Evolutionary conservation across 2,329 filamentous ascomycete genomes (phyloP).

Genomic region (Ophidiomyces ophidiicola): DNA sequence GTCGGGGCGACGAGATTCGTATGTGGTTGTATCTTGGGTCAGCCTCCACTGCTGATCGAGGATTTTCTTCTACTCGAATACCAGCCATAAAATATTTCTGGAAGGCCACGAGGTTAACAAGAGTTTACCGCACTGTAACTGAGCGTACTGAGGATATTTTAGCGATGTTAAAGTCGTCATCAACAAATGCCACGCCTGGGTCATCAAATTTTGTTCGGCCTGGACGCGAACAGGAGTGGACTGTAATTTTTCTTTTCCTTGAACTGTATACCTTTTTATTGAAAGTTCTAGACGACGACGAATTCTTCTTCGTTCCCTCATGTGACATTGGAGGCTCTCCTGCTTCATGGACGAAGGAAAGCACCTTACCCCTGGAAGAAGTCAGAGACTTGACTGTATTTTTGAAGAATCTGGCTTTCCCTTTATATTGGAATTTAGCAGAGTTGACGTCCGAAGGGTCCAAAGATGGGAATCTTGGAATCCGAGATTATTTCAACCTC

Average conservation of each 20-base stretch:
- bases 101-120: constrained; percentile 50
- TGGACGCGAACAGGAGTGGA: constrained; percentile 61
- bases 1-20: constrained; percentile 71
- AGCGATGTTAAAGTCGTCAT: constrained; percentile 40
- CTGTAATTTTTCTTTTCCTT: constrained; percentile 75
- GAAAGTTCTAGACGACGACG: constrained; percentile 88
- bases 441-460: constrained; percentile 44
- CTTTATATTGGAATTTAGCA: constrained; percentile 69
- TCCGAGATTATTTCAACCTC: constrained; percentile 37
- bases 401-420: constrained; percentile 81
- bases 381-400: constrained; percentile 67
- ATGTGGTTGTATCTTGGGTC: constrained; percentile 85
- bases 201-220: constrained; percentile 16
- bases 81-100: constrained; percentile 78
- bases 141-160: constrained; percentile 48
- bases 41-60: constrained; percentile 33
- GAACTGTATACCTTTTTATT: constrained; percentile 90
- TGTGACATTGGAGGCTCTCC: constrained; percentile 35
- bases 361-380: constrained; percentile 58
- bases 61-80: constrained; percentile 29
- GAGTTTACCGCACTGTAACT: constrained; percentile 45
- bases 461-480: constrained; percentile 29
- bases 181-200: constrained; percentile 21
- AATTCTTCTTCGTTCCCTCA: constrained; percentile 56
- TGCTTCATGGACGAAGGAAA: constrained; percentile 45